Percentiles rank a stretch among this genome's conserved stretches.
phyloP scores from a whole-genome alignment of 352 stramenopile species.

The Pythium utonaiense region DNA sequence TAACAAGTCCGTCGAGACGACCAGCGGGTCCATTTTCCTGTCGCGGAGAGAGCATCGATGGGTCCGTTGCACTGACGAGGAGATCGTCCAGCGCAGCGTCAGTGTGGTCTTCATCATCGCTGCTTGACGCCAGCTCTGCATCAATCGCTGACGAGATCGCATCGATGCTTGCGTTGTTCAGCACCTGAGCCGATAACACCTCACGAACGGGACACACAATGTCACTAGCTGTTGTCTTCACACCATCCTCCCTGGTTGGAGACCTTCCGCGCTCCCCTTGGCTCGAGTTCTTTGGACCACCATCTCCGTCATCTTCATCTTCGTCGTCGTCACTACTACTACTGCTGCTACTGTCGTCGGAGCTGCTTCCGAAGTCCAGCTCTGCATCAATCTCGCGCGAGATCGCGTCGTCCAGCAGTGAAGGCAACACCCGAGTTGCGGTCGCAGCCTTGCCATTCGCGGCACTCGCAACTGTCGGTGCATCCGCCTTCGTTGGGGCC shows the following conservation, averaged over 20 bases:
- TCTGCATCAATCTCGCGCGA: constrained; percentile 17
- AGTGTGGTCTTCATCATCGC: constrained; percentile 2
- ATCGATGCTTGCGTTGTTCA: constrained; percentile 10
- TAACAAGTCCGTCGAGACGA: neutral
- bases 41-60: neutral
- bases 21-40: neutral
- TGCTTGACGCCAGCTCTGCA: constrained; percentile 21
- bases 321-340: constrained; percentile 2
- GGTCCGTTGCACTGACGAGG: neutral
- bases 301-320: neutral
- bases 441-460: neutral
- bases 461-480: constrained; percentile 1
- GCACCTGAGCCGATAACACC: neutral
- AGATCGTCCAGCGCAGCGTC: neutral
- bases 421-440: neutral
- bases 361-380: constrained; percentile 11
- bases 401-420: constrained; percentile 11
- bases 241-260: neutral
- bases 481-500: neutral
- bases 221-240: neutral
- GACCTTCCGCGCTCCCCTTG: neutral
- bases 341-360: constrained; percentile 9
- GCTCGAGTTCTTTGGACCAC: no score
- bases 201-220: neutral
- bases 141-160: constrained; percentile 28